phyloP scores from a whole-genome alignment of 805 yeast species.

The Lipomyces mesembrius region DNA sequence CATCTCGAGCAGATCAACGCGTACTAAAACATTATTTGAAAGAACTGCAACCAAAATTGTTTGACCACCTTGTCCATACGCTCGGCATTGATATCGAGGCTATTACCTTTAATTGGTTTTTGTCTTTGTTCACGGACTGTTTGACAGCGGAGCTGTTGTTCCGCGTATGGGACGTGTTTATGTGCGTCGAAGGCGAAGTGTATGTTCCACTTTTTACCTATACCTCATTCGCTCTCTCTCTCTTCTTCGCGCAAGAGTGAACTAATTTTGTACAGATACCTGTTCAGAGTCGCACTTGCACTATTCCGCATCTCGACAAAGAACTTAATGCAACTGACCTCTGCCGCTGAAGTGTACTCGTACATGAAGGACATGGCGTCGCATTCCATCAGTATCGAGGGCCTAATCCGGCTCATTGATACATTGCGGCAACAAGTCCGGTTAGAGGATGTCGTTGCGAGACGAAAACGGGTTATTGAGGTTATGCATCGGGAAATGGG shows the following conservation, averaged over 20 bases:
- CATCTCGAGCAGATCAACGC: conserved; percentile 51
- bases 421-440: conserved; percentile 36
- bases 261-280: conserved; percentile 19
- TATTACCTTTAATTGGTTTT: conserved; percentile 62
- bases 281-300: conserved; percentile 46
- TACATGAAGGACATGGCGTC: conserved; percentile 44
- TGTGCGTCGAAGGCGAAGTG: conserved; percentile 51
- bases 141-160: conserved; percentile 58
- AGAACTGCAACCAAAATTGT: conserved; percentile 50
- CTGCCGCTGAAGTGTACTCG: conserved; percentile 44
- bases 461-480: conserved; percentile 35
- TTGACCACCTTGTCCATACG: conserved; percentile 46
- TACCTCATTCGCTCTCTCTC: no score
- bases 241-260: neutral
- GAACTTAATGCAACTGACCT: conserved; percentile 36
- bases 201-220: conserved; percentile 24
- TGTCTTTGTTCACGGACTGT: conserved; percentile 58
- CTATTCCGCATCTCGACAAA: conserved; percentile 42
- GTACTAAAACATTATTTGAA: conserved; percentile 48
- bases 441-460: conserved; percentile 37
- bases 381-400: conserved; percentile 42
- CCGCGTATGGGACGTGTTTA: conserved; percentile 55
- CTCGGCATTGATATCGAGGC: conserved; percentile 54
- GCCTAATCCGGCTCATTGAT: conserved; percentile 41
- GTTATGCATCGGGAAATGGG: conserved; percentile 39